Evolutionary conservation across 176 grass and related monocot species (phyloP).

Genomic region (Dactylis glomerata): DNA sequence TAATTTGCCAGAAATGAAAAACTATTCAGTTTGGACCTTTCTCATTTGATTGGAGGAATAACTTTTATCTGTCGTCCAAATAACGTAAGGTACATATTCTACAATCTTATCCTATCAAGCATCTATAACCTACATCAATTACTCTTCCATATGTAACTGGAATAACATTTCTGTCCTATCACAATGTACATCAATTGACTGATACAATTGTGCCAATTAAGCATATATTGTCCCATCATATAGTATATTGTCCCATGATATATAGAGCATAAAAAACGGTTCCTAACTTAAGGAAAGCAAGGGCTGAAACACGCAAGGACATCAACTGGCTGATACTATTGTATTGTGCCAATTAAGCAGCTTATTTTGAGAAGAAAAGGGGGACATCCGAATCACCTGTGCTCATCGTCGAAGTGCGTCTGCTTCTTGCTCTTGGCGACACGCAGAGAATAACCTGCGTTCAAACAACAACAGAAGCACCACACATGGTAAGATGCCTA

Average conservation of each 20-base stretch:
- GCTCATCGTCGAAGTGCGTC: constrained; percentile 65
- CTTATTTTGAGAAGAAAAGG: neutral
- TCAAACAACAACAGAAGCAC: constrained; percentile 23
- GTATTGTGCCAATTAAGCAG: neutral
- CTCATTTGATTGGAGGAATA: neutral
- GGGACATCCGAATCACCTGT: constrained; percentile 44
- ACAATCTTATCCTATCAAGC: neutral
- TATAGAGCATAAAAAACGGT: neutral
- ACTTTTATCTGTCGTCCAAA: neutral
- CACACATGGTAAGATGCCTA: neutral
- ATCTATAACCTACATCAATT: neutral
- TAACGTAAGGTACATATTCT: neutral
- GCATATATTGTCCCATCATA: too few species aligned
- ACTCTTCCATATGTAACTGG: neutral
- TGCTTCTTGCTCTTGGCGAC: constrained; percentile 79
- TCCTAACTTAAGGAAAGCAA: neutral
- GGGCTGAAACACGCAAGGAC: neutral
- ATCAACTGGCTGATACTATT: neutral
- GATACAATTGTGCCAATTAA: too few species aligned
- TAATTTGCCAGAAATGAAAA: neutral
- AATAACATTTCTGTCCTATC: constrained; percentile 19
- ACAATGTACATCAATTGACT: too few species aligned
- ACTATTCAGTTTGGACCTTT: neutral
- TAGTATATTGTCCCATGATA: too few species aligned
- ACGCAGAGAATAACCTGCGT: constrained; percentile 86